Evolutionary conservation across 768 basidiomycete genomes (phyloP).

Genomic region (Leccinellum luteum): DNA sequence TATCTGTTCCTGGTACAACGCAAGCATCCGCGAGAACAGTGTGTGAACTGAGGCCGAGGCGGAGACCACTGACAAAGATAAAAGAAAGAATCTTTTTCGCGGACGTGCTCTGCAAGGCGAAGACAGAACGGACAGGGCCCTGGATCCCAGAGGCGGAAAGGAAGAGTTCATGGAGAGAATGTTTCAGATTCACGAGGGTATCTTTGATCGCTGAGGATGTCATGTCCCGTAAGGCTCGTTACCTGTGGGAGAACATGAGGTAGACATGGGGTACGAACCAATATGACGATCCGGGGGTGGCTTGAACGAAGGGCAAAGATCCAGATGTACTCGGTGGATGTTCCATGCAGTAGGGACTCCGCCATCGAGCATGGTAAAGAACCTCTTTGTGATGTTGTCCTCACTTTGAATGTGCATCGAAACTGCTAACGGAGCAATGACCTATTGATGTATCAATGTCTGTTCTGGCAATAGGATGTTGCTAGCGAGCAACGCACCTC

Average conservation of each 20-base stretch:
- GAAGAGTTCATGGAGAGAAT: constrained; percentile 31
- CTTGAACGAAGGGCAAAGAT: constrained; percentile 33
- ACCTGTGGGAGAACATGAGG: constrained; percentile 33
- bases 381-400: constrained; percentile 21
- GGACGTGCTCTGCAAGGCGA: constrained; percentile 17
- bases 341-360: constrained; percentile 28
- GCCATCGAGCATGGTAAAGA: constrained; percentile 24
- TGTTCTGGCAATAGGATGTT: neutral
- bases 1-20: constrained; percentile 37
- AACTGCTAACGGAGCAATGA: constrained; percentile 17
- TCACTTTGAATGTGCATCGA: constrained; percentile 18
- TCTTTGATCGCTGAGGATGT: constrained; percentile 8
- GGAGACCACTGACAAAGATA: constrained; percentile 45
- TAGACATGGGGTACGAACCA: constrained; percentile 36
- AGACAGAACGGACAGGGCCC: constrained; percentile 16
- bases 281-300: constrained; percentile 5
- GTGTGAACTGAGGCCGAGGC: constrained; percentile 47
- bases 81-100: constrained; percentile 33
- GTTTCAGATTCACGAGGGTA: constrained; percentile 33
- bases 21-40: constrained; percentile 52
- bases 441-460: constrained; percentile 9
- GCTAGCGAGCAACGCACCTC: constrained; percentile 23
- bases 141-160: constrained; percentile 24
- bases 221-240: constrained; percentile 15
- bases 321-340: constrained; percentile 40